These are phyloP conservation scores for sunflower (Helianthus annuus) DNA, from an alignment of 129 eudicot genomes.

Conservation along the genomic window HanXRQr2.0-SUNRISE NC_035435.2:92444264-92444763, in stretches of 20 bases:
- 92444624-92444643: not conserved
- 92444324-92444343: slow-evolving; percentile 38
- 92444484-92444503: slow-evolving; percentile 12
- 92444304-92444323: slow-evolving; percentile 35
- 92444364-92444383: slow-evolving; percentile 2
- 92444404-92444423: slow-evolving; percentile 54
- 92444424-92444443: slow-evolving; percentile 49
- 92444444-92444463: slow-evolving; percentile 40
- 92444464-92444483: slow-evolving; percentile 2
- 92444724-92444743: too few relatives aligned
- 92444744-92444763: too few relatives aligned
- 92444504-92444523: not conserved
- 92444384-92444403: slow-evolving; percentile 46
- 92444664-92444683: too few relatives aligned
- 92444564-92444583: slow-evolving; percentile 71
- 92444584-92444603: slow-evolving; percentile 62
- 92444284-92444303: slow-evolving; percentile 30
- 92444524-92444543: slow-evolving; percentile 52
- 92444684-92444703: too few relatives aligned
- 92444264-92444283: slow-evolving; percentile 28
- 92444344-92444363: slow-evolving; percentile 31
- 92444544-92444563: slow-evolving; percentile 90
- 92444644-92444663: too few relatives aligned
- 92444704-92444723: too few relatives aligned
- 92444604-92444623: slow-evolving; percentile 46